Base-by-base conservation (phyloP, 768 basidiomycete species). In the Suillus ampliporus region DNA sequence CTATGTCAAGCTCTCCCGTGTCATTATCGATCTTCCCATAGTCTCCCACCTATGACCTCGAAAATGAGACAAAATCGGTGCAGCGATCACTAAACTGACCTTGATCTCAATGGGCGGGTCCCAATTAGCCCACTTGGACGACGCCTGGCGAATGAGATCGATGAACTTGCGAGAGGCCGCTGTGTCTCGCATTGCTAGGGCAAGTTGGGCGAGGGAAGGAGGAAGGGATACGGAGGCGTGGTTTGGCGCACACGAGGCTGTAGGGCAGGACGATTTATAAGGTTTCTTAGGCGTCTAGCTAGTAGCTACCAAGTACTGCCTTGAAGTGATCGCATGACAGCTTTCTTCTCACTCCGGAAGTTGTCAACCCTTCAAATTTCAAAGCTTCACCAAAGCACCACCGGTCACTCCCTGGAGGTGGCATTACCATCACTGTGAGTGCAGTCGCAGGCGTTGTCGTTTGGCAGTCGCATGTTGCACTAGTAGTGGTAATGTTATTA, bases 121-220 rank as follows among this genome's bases (percentile, higher is more conserved):
- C 76, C 75, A 79, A 61, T 73, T 79, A 50, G 68, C 76, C 78
- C 77, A 79, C 64, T 78, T 79, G 5, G 76, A 74, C 31, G 76
- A 72, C 6, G 57, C 65, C 0, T 61, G 47, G 1, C 35, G 69
- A 52, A 79, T 74, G n/a, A 79, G 75, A 44, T 79, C 78, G 50
- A 71, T 62, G 66, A 71, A 79, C 56, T 79, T 78, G 53, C 78
- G 67, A 4, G 72, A 51, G 50, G 50, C 50, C 19, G 50, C 31
- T n/a, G 10, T 26, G 19, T 51, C 50, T 13, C 65, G 5, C 65
- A 60, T 46, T 62, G 56, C 38, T 63, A 61, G 2, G 31, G 31
- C 31, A 13, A 48, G 17, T 34, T n/a, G 31, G 11, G 5, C 19
- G 13, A 51, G 17, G 19, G 19, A 5, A 11, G 28, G 50, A 19